phyloP scores from a whole-genome alignment of 495 filamentous ascomycete species.

The Podospora didyma region DNA sequence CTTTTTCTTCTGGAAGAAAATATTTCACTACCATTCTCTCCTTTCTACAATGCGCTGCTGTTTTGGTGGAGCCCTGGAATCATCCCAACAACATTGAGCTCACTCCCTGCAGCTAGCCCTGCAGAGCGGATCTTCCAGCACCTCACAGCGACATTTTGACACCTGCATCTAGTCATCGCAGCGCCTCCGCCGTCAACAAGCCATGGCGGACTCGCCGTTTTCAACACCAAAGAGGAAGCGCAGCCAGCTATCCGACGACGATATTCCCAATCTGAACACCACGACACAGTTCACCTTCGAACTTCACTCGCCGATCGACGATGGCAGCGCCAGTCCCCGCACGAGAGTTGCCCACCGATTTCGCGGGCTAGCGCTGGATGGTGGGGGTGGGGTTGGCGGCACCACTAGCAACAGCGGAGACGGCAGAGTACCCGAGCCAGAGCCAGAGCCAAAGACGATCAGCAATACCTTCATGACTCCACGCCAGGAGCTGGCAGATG shows the following conservation, averaged over 20 bases:
- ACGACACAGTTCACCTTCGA: constrained; percentile 35
- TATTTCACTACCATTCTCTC: not conserved
- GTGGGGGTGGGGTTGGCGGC: constrained; percentile 38
- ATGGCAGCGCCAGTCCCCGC: constrained; percentile 53
- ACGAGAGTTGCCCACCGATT: constrained; percentile 62
- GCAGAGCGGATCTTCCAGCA: not conserved
- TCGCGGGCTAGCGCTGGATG: constrained; percentile 54
- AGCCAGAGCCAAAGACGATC: constrained; percentile 15
- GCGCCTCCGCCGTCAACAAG: not conserved
- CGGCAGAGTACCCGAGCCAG: constrained; percentile 21
- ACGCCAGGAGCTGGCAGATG: constrained; percentile 21
- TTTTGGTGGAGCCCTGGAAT: not conserved
- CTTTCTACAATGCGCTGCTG: not conserved
- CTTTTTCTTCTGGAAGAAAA: too few relatives aligned
- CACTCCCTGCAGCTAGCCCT: not conserved
- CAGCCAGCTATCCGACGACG: constrained; percentile 24
- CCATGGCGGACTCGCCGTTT: constrained; percentile 22
- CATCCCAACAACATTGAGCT: not conserved
- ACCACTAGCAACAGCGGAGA: constrained; percentile 28
- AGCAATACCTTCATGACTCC: constrained; percentile 9
- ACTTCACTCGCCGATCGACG: constrained; percentile 26
- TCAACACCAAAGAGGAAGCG: constrained; percentile 50
- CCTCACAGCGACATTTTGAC: not conserved
- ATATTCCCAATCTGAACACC: constrained; percentile 13
- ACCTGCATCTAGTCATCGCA: not conserved